Conservation (phyloP, 352 stramenopile species). For the Halophytophthora batemanensis region DNA sequence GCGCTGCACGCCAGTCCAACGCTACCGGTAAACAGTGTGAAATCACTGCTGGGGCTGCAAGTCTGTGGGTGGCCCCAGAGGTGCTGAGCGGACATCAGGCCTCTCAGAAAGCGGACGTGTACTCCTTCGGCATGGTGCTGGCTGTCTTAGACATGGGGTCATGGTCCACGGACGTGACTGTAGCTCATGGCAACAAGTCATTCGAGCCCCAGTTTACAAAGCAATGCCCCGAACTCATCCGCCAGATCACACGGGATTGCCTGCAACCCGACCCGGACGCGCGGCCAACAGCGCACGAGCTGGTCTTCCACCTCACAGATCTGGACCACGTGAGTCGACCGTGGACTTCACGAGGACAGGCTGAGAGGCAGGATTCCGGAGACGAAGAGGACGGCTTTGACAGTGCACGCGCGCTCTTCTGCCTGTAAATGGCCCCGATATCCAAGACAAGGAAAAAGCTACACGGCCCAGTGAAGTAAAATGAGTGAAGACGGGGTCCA, state of each 20-base stretch:
- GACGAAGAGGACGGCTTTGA: conserved; percentile 10
- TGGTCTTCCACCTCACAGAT: conserved; percentile 20
- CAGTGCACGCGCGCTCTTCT: conserved; percentile 11
- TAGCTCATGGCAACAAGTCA: conserved; percentile 19
- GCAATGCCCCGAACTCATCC: conserved; percentile 38
- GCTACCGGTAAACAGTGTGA: conserved; percentile 14
- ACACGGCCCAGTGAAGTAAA: neutral
- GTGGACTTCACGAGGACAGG: conserved; percentile 15
- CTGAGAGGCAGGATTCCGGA: conserved; percentile 4
- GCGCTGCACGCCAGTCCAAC: conserved; percentile 19
- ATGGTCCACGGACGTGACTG: conserved; percentile 27
- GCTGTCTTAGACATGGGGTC: conserved; percentile 54
- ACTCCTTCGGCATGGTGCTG: conserved; percentile 54
- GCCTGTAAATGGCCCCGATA: too few relatives aligned
- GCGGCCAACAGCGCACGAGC: conserved; percentile 30
- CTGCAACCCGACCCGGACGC: conserved; percentile 30
- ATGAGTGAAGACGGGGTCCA: neutral
- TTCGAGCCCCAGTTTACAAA: conserved; percentile 28
- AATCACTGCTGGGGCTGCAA: conserved; percentile 23
- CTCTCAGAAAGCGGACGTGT: conserved; percentile 48
- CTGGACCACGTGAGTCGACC: conserved; percentile 12
- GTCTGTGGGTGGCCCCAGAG: conserved; percentile 50
- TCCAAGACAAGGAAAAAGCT: too few relatives aligned
- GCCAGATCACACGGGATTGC: conserved; percentile 30
- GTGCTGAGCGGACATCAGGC: conserved; percentile 34